Evolutionary conservation across 2,329 filamentous ascomycete genomes (phyloP), one percentile per base, ranked within the genome.

Genomic region (Penicillium sumatraense): DNA sequence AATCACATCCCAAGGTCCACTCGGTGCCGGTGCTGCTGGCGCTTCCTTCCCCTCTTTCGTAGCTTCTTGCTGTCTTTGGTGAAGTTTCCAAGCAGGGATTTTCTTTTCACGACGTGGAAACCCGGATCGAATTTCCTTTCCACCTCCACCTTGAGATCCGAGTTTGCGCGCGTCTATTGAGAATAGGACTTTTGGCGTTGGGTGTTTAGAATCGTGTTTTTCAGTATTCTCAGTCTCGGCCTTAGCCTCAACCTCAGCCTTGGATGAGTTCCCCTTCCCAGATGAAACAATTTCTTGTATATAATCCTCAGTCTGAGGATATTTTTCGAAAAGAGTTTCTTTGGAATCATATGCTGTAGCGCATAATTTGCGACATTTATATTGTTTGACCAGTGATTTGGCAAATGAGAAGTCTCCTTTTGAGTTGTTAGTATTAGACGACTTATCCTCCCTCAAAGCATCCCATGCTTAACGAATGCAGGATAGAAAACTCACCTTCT

Each of bases 1-100:
- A 59, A 98, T 88, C 53, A 86, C 83, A 72, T 96, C 87, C 81
- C 89, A 93, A 3, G 79, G 74, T 3, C 75, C 75, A 14, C 67
- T 67, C 3, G 48, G 53, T 16, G 35, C 16, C 23, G 58, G 21
- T 40, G 48, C 16, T 1, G 31, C 20, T 11, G 24, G 21, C 5
- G n/a, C 38, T 42, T 42, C 11, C 21, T 24, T 8, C 18, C 24
- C 3, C 20, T n/a, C 36, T 20, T 36, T 20, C 14, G n/a, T 10
- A 9, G 10, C 36, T 41, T 10, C 38, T 56, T 63, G 21, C 65
- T 60, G 48, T 18, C 54, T 46, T 26, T 47, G 41, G 18, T 48
- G 48, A 7, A 51, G 29, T 27, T 57, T 62, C 63, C 68, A 72
- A 8, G 53, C 67, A 36, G 53, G 74, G 44, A 71, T 66, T 68